Evolutionary conservation across 768 basidiomycete species (phyloP), one percentile per base, ranked within the genome.

Genomic region (Suillus spraguei): DNA sequence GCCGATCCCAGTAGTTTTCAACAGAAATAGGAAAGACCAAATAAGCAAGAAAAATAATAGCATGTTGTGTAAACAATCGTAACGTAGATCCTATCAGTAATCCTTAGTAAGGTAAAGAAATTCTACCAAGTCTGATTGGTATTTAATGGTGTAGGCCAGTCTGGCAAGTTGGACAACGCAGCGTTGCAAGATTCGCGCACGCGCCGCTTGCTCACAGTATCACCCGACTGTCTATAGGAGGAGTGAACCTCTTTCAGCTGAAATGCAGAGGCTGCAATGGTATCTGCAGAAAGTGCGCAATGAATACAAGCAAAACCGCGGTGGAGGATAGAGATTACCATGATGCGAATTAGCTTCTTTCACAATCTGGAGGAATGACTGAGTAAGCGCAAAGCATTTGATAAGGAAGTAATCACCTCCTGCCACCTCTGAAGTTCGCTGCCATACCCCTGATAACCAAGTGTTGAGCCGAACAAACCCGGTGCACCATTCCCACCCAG

Each of bases 171-270:
- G 46, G 80, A 80, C 53, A 94, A 72, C 7, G 92, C 89, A 14
- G 90, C 90, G 69, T 94, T 94, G 58, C 87, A 87, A 4, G 88
- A 86, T 72, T 94, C 91, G 38, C 90, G 84, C 11, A 94, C 92
- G 28, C 91, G 85, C 24, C 80, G 80, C 72, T 91, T 93, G 69
- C 90, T 89, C 7, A 89, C 84, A 33, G 79, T 60, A 72, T 94
- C 92, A 3, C 81, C 80, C 8, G 92, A 92, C 54, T 90, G 89
- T 35, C 90, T 84, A 69, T 94, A 94, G 9, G 87, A 87, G 22
- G 79, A 67, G 67, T 84, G 86, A 22, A 91, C 90, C 70, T 94
- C 92, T 66, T 85, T 82, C 78, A 94, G 85, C 76, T 94, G 92
- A 74, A 91, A 88, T 1, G 84, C 78, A 0, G 87, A 88, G 1